Evolutionary conservation across 2,329 filamentous ascomycete genomes (phyloP), one percentile per base, ranked within the genome.

Genomic region (Penicillium sp.): DNA sequence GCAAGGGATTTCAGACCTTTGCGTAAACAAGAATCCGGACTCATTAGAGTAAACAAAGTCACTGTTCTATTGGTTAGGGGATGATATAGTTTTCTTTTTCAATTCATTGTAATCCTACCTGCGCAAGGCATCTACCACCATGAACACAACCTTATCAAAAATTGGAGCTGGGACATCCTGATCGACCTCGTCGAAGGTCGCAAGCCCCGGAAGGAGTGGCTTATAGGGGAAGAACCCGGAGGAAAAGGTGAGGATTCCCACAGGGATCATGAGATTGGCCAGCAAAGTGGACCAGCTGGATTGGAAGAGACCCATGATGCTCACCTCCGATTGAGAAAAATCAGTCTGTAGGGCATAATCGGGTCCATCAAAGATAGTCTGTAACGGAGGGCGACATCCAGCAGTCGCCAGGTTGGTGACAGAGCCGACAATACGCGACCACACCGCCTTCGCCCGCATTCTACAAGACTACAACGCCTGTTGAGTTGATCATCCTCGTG

Each of bases 171-270:
- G 82, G 49, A 77, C 70, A 19, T 81, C 77, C 31, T 84, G 72
- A 51, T 83, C 70, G 62, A 86, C 83, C 75, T 88, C 63, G 31
- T 71, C 66, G 63, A 76, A 90, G 62, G 84, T 80, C 10, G 95
- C 93, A 49, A 96, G 80, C 4, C 95, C 95, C 11, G 93, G 87
- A 50, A 99, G 83, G 65, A 96, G 89, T 2, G 95, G 92, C 72
- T 99, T 99, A 78, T 98, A 97, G 7, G 95, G 95, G 72, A 99
- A 99, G 83, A 99, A 99, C 14, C 95, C 94, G 35, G 87, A 86
- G 27, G 91, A 93, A 75, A 98, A 98, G 64, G 89, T 77, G 55
- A 89, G 67, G 63, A 93, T 86, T 49, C 92, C 88, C 56, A 89
- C 71, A 3, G 91, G 90, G 46, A 96, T 86, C 60, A 96, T 77